Evolutionary conservation across 2,329 filamentous ascomycete genomes (phyloP), one percentile per base, ranked within the genome.

Genomic region (Fusarium staphyleae): DNA sequence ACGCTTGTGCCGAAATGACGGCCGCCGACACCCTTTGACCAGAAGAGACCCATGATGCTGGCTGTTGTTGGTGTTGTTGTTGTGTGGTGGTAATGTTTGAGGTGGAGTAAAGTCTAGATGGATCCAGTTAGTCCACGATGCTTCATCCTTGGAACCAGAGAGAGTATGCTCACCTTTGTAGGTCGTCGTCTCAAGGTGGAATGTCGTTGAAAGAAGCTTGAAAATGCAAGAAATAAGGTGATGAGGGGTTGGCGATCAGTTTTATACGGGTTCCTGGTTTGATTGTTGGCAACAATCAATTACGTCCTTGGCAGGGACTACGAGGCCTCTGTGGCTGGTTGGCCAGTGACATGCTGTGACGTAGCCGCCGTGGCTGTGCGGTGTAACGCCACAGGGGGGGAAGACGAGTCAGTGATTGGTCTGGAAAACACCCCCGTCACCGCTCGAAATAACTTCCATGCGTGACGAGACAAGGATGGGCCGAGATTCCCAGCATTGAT

Each of bases 1-100:
- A 83, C 70, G 65, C 71, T 80, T 28, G 80, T 81, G 57, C 80
- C 80, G 58, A 81, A 77, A 62, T 79, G 78, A 28, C 75, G 75
- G 45, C 75, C 74, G 57, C 80, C 80, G 57, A 82, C 46, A 42
- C 69, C 67, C 62, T 78, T 81, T 47, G 70, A 70, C 65, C 76
- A 81, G 68, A 77, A 78, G 50, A 82, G 69, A 51, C 75, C 77
- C 78, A 81, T 82, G 30, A 5, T 68, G 44, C 26, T 24, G 15
- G 35, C 52, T 35, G 36, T 43, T 46, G 24, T 41, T 41, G 44
- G 39, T 54, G 47, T 29, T 8, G n/a, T 26, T 26, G 10, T 37
- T 18, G 26, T 14, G 37, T 11, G 29, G 12, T 14, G n/a, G 34
- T 33, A 35, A 10, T 44, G 22, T 28, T 30, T 35, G 22, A 24